phyloP scores from a whole-genome alignment of 345 rosid species.

The Eucalyptus victrix region DNA sequence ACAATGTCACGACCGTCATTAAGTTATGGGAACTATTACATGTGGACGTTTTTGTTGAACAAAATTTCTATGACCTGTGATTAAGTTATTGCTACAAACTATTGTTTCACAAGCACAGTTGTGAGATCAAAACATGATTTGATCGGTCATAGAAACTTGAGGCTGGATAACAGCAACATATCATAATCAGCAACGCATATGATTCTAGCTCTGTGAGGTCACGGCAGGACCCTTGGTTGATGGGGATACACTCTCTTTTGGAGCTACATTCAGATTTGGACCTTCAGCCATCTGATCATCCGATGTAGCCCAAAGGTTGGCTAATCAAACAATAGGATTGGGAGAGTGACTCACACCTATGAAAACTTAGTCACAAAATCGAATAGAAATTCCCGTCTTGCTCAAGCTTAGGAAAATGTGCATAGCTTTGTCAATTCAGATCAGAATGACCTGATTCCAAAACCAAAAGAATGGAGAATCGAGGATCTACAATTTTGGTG shows the following conservation, averaged over 20 bases:
- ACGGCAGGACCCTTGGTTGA: background rate
- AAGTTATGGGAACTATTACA: background rate
- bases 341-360: too few relatives aligned
- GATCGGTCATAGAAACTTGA: background rate
- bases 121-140: background rate
- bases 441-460: too few relatives aligned
- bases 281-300: slow-evolving; percentile 7
- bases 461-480: too few relatives aligned
- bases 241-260: background rate
- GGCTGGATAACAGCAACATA: background rate
- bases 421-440: too few relatives aligned
- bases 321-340: too few relatives aligned
- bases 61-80: background rate
- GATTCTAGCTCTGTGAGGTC: background rate
- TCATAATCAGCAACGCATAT: background rate
- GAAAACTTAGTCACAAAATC: too few relatives aligned
- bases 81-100: background rate
- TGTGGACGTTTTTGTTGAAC: background rate
- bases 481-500: too few relatives aligned
- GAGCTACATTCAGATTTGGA: background rate
- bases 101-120: background rate
- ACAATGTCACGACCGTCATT: background rate
- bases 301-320: too few relatives aligned
- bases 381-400: too few relatives aligned
- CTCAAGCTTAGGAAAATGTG: too few relatives aligned